phyloP scores from a whole-genome alignment of 2,329 filamentous ascomycete species.

The Botrytis galanthina region DNA sequence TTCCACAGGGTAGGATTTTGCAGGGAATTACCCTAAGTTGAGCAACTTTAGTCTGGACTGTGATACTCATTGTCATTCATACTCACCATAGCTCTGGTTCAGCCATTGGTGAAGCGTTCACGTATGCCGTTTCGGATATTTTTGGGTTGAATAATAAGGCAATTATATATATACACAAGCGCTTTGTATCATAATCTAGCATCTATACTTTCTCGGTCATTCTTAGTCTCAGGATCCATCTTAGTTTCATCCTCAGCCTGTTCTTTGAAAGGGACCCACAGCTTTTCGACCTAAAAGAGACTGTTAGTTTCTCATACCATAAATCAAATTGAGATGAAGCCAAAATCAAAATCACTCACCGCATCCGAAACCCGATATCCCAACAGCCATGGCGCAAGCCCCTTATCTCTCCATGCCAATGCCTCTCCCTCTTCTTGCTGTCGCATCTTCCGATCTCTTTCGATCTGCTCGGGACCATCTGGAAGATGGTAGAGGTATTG shows the following conservation, averaged over 20 bases:
- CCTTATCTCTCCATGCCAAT: constrained; percentile 43
- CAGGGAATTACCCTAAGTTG: not conserved
- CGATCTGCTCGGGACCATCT: constrained; percentile 56
- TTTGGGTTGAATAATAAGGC: not conserved
- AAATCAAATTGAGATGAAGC: too few species aligned
- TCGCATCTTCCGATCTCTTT: constrained; percentile 50
- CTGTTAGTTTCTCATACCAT: not conserved
- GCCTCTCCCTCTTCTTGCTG: constrained; percentile 41
- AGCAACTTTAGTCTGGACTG: not conserved
- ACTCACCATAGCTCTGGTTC: too few species aligned
- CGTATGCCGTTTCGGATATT: not conserved
- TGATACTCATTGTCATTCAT: not conserved
- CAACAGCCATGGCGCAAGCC: constrained; percentile 41
- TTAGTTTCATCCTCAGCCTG: not conserved
- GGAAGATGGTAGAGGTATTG: constrained; percentile 57
- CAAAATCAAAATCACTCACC: constrained; percentile 28
- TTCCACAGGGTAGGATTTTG: not conserved
- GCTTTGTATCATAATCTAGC: not conserved
- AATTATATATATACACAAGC: not conserved
- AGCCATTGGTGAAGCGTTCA: not conserved
- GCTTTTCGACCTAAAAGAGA: not conserved
- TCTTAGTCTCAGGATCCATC: not conserved
- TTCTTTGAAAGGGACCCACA: not conserved
- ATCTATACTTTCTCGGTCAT: not conserved
- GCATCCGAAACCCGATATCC: constrained; percentile 43